These are phyloP conservation scores for Xylaria acuta DNA, from an alignment of 495 filamentous ascomycete species.

Conservation along the genomic window DNA sequence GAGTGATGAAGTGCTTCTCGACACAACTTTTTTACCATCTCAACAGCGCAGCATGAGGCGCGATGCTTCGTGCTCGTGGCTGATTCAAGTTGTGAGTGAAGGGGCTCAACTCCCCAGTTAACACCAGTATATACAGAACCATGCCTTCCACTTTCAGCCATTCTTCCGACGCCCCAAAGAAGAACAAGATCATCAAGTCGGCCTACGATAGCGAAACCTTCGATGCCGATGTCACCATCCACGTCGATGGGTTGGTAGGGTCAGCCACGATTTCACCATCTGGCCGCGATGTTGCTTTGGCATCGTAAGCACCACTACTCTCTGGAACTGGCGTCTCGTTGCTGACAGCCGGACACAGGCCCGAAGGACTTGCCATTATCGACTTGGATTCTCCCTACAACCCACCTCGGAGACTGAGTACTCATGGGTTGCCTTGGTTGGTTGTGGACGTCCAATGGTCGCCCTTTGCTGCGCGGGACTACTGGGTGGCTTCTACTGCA, in stretches of 20 bases:
- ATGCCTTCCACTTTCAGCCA: slow-evolving; percentile 54
- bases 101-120: slow-evolving; percentile 4
- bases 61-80: slow-evolving; percentile 16
- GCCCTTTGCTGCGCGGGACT: slow-evolving; percentile 85
- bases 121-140: neutral
- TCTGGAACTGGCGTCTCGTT: neutral
- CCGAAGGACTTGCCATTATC: slow-evolving; percentile 87
- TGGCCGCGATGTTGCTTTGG: slow-evolving; percentile 89
- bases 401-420: slow-evolving; percentile 81
- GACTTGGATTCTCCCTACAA: slow-evolving; percentile 92
- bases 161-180: slow-evolving; percentile 50
- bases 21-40: neutral
- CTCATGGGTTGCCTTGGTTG: slow-evolving; percentile 87
- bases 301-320: slow-evolving; percentile 65
- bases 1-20: neutral
- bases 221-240: slow-evolving; percentile 80
- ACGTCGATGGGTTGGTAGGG: slow-evolving; percentile 71
- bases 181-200: slow-evolving; percentile 61
- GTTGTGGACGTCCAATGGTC: slow-evolving; percentile 99
- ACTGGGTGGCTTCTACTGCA: slow-evolving; percentile 92
- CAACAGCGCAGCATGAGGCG: slow-evolving; percentile 17
- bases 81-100: slow-evolving; percentile 8
- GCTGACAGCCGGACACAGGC: slow-evolving; percentile 46
- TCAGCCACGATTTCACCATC: slow-evolving; percentile 85
- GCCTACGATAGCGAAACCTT: slow-evolving; percentile 88